Evolutionary conservation across 2,329 filamentous ascomycete species (phyloP), one percentile per base, ranked within the genome.

Genomic region (Pseudogymnoascus sp.): DNA sequence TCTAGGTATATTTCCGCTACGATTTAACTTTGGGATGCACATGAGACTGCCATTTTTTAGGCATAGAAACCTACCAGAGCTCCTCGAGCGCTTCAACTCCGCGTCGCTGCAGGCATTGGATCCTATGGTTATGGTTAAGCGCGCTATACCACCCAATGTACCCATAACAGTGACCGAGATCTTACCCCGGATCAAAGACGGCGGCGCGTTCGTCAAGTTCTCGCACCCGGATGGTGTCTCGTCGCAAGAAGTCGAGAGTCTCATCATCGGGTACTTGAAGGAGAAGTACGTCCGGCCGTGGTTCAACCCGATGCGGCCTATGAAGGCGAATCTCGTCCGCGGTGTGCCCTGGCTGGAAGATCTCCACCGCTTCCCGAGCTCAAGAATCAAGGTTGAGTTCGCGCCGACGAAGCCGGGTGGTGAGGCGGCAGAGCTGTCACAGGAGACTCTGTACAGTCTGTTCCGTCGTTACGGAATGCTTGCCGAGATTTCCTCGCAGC

Each of bases 301-400:
- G 90, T 97, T 95, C 79, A 96, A 88, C 68, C 92, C 92, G 0
- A 88, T 96, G 67, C 81, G 85, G 21, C 77, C 82, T 12, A 87
- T 96, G 63, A 83, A 84, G 59, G 86, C 87, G 3, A 86, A 86
- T 23, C 78, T 92, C 5, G 95, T 99, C 2, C 81, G 85, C 62
- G 95, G 95, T 8, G 85, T 87, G 21, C 95, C 95, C 0, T 99
- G 95, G 95, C 83, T 97, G 2, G 95, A 97, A 71, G 95, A 99
- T 72, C 78, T 99, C 28, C 89, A 91, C 68, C 85, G 92, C 5
- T 87, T 92, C 60, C 95, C 95, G 0, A 91, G 87, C 63, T 81
- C 80, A 41, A 82, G 90, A 28, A 71, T 99, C 38, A 89, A 86
- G 68, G 86, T 97, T 21, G 93, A 97, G 71, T 97, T 97, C 67